phyloP scores from a whole-genome alignment of 495 filamentous ascomycete species.

The Aspergillus indologenus region DNA sequence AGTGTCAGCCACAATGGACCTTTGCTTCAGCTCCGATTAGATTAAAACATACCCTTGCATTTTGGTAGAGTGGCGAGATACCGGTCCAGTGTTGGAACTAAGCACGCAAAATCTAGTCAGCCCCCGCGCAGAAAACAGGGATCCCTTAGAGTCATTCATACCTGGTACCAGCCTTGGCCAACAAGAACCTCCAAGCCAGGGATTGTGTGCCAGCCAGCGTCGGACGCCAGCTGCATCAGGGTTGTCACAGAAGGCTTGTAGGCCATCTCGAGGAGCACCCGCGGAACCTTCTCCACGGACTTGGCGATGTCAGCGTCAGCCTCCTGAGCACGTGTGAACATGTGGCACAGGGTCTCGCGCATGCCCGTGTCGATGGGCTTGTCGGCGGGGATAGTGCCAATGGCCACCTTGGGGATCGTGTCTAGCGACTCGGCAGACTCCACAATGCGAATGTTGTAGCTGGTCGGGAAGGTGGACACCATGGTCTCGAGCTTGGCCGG shows the following conservation, averaged over 20 bases:
- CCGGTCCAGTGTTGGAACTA: conserved; percentile 78
- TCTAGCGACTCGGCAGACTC: conserved; percentile 49
- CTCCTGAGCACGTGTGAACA: conserved; percentile 52
- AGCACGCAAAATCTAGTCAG: conserved; percentile 6
- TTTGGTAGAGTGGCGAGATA: conserved; percentile 64
- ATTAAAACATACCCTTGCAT: conserved; percentile 44
- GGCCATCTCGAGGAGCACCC: conserved; percentile 89
- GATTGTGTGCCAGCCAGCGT: conserved; percentile 81
- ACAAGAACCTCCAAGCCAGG: conserved; percentile 87
- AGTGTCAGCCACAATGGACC: neutral
- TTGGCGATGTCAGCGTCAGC: conserved; percentile 33
- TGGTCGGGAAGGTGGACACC: conserved; percentile 66
- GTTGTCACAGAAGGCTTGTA: conserved; percentile 84
- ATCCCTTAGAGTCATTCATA: conserved; percentile 13
- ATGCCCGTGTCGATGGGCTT: conserved; percentile 73
- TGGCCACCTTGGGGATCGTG: conserved; percentile 63
- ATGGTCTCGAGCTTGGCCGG: conserved; percentile 63
- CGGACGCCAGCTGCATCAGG: conserved; percentile 78
- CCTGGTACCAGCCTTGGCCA: conserved; percentile 79
- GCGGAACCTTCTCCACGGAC: conserved; percentile 31
- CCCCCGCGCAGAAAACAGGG: neutral
- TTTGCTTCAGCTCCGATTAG: neutral
- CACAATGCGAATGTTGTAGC: conserved; percentile 70
- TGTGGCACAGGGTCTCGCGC: conserved; percentile 63
- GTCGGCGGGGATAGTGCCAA: conserved; percentile 90